Base-by-base conservation (phyloP, 2,329 filamentous ascomycete species). In the Hypomyces rosellus region DNA sequence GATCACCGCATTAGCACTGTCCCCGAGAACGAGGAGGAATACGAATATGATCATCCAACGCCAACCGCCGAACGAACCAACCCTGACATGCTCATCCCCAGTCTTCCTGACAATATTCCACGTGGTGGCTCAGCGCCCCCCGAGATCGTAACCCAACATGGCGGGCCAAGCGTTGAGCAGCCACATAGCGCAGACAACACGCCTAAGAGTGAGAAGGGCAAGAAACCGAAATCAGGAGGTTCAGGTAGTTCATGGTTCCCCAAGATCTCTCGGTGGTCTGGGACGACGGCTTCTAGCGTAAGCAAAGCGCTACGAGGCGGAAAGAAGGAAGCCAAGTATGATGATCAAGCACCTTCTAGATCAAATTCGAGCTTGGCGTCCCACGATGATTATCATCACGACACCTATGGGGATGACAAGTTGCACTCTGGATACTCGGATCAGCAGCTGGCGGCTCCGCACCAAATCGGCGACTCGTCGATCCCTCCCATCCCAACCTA, bases 261-360 rank as follows among this genome's bases (percentile, higher is more conserved):
- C 20, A 96, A 95, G 73, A 91, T 96, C 55, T 97, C 93, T 5
- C 82, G 93, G 40, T 99, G 93, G 93, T 97, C 92, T 0, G 93
- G 95, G 71, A 97, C 92, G 2, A 99, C 93, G 0, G 81, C 91
- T 4, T 96, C 90, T 1, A 95, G 89, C 54, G 83, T 90, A 40
- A 85, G 88, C 41, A 86, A 86, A 59, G 86, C 85, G 38, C 86
- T 91, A 65, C 82, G 80, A 60, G 88, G 82, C 60, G 75, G 76
- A 44, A 75, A 74, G 63, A 81, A 78, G 60, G 75, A 78, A 40
- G 74, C 75, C 70, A 84, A 73, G 70, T 83, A 75, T 66, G 85
- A 73, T 70, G 84, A 68, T 67, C 59, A 67, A 34, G 68, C 74
- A 3, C 73, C 74, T n/a, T 96, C 90, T 33, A 83, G 86, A 36